Percentiles rank a stretch among this genome's conserved stretches.
These are phyloP conservation scores for Diaporthe sp. DNA, from an alignment of 2,329 filamentous ascomycete genomes.

Conservation along the genomic window DNA sequence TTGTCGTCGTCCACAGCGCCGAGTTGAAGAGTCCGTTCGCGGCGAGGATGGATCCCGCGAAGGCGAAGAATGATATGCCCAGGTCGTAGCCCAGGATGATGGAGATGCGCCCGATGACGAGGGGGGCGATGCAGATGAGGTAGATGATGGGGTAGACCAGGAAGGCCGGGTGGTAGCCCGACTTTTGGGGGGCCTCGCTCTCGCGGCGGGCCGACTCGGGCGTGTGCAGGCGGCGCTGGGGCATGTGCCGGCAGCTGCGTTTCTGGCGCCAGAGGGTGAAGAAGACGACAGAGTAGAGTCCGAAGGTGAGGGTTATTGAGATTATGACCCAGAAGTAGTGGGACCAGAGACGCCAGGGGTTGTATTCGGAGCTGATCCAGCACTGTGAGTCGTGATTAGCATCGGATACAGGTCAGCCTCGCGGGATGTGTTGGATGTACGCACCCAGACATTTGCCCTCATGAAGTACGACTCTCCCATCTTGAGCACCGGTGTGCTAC, in stretches of 20 bases:
- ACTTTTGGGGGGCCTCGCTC: conserved; percentile 20
- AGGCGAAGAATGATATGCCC: conserved; percentile 35
- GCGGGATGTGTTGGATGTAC: background rate
- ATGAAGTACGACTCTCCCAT: conserved; percentile 27
- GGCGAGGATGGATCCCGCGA: conserved; percentile 40
- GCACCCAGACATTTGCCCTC: conserved; percentile 32
- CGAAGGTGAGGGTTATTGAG: conserved; percentile 35
- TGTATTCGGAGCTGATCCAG: conserved; percentile 41
- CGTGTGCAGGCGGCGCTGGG: background rate
- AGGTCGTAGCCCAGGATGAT: conserved; percentile 32
- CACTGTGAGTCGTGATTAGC: conserved; percentile 34
- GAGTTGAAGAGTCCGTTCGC: conserved; percentile 43
- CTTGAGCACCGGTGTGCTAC: background rate
- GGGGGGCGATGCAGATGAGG: conserved; percentile 41
- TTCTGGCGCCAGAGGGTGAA: conserved; percentile 41
- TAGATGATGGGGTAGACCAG: conserved; percentile 44
- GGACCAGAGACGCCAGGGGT: conserved; percentile 38
- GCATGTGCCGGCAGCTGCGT: conserved; percentile 37
- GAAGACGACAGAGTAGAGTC: conserved; percentile 40
- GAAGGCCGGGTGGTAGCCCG: conserved; percentile 44
- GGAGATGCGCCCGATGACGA: conserved; percentile 39
- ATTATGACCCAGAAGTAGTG: conserved; percentile 42
- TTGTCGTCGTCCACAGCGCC: conserved; percentile 43
- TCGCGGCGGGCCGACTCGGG: background rate
- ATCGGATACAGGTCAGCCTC: background rate